Conservation (phyloP, 2,329 filamentous ascomycete genomes). For the Mycosphaerella sp. region DNA sequence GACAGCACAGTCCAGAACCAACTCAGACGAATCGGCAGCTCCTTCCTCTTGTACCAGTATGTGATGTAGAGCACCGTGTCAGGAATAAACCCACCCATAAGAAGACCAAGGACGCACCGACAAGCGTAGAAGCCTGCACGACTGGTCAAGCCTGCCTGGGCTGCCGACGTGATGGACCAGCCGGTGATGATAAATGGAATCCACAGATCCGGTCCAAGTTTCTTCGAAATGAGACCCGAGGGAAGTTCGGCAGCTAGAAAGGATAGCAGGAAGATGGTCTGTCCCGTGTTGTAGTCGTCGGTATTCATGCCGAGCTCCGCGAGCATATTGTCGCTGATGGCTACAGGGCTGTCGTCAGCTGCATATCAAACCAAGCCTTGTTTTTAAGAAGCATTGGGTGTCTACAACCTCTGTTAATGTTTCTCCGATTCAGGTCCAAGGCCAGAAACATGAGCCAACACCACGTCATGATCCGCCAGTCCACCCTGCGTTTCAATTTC, state of each 20-base stretch:
- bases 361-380: constrained; percentile 40
- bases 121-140: constrained; percentile 35
- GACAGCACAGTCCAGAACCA: constrained; percentile 38
- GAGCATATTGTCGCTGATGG: constrained; percentile 27
- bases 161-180: constrained; percentile 39
- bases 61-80: constrained; percentile 47
- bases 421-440: constrained; percentile 27
- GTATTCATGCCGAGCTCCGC: constrained; percentile 25
- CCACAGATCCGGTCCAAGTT: constrained; percentile 42
- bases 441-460: constrained; percentile 28
- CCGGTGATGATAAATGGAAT: constrained; percentile 38
- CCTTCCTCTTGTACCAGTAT: constrained; percentile 31
- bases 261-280: constrained; percentile 25
- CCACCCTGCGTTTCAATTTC: constrained; percentile 27
- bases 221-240: constrained; percentile 44
- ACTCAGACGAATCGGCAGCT: constrained; percentile 38
- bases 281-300: constrained; percentile 30
- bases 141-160: constrained; percentile 27
- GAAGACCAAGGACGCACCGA: constrained; percentile 35
- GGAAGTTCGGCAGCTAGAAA: constrained; percentile 38
- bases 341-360: constrained; percentile 27
- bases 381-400: neutral
- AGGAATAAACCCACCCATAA: constrained; percentile 34
- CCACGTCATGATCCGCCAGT: constrained; percentile 24
- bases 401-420: constrained; percentile 23